Conservation (phyloP, 768 basidiomycete genomes). For the Xerocomus potaroensis region DNA sequence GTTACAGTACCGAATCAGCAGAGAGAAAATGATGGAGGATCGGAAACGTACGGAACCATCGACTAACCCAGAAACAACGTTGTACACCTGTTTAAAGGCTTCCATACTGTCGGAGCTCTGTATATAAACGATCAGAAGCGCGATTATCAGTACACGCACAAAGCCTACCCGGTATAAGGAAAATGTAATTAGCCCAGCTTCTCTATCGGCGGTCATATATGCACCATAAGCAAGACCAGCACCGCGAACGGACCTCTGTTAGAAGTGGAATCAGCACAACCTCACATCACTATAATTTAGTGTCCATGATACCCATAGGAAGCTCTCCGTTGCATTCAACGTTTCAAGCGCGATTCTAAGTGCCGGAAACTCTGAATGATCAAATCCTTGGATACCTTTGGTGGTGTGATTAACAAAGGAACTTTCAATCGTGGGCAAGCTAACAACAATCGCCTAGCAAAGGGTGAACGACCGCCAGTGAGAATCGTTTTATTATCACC, state of each 20-base stretch:
- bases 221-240: conserved; percentile 96
- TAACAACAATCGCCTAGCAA: conserved; percentile 73
- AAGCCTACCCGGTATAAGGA: conserved; percentile 68
- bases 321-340: conserved; percentile 91
- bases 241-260: conserved; percentile 83
- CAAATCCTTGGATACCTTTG: conserved; percentile 74
- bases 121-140: conserved; percentile 7
- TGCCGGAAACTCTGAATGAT: conserved; percentile 81
- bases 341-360: conserved; percentile 80
- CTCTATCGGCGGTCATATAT: conserved; percentile 65
- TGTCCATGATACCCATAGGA: conserved; percentile 68
- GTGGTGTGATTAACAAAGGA: conserved; percentile 77
- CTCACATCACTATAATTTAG: neutral
- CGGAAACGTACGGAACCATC: conserved; percentile 72
- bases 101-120: conserved; percentile 78
- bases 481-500: conserved; percentile 36
- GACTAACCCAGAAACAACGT: conserved; percentile 72
- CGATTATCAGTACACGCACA: neutral
- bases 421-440: conserved; percentile 92
- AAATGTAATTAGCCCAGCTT: conserved; percentile 74
- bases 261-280: conserved; percentile 7
- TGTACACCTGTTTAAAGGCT: conserved; percentile 77
- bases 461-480: neutral
- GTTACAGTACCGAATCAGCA: neutral
- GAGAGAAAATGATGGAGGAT: conserved; percentile 14